Percentiles rank a stretch among this genome's conserved stretches.
Conservation (phyloP, 2,329 filamentous ascomycete species). For the Claviceps spartinae region DNA sequence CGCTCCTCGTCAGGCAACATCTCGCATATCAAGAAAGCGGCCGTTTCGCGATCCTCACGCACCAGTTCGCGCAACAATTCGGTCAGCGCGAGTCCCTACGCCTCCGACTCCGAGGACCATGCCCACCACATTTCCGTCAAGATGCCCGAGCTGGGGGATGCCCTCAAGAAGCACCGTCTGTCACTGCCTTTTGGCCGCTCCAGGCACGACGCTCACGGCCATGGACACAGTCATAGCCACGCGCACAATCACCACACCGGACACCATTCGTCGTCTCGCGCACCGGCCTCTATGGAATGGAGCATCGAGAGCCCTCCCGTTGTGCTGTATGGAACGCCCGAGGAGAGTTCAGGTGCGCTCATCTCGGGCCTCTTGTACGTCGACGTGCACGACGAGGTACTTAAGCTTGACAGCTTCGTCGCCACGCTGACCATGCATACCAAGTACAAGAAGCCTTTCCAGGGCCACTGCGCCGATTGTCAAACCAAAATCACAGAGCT, state of each 20-base stretch:
- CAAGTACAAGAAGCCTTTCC: conserved; percentile 70
- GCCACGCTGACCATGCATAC: conserved; percentile 59
- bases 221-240: not conserved
- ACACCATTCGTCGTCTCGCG: conserved; percentile 2
- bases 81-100: conserved; percentile 20
- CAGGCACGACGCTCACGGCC: not conserved
- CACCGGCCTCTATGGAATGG: conserved; percentile 33
- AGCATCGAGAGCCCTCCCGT: conserved; percentile 76
- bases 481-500: conserved; percentile 57
- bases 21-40: conserved; percentile 27
- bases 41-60: conserved; percentile 18
- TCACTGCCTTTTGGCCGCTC: conserved; percentile 25
- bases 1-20: conserved; percentile 39
- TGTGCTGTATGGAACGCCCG: conserved; percentile 64
- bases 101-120: conserved; percentile 23
- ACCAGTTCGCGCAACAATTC: conserved; percentile 14
- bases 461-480: conserved; percentile 67
- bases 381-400: conserved; percentile 49
- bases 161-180: conserved; percentile 27
- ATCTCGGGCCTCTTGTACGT: conserved; percentile 74
- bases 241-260: conserved; percentile 18
- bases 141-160: conserved; percentile 25
- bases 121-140: conserved; percentile 15
- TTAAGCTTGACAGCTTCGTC: conserved; percentile 58
- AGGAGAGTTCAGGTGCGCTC: conserved; percentile 68